phyloP scores from a whole-genome alignment of 352 stramenopile genomes.

The Thalassiosira delicatula region DNA sequence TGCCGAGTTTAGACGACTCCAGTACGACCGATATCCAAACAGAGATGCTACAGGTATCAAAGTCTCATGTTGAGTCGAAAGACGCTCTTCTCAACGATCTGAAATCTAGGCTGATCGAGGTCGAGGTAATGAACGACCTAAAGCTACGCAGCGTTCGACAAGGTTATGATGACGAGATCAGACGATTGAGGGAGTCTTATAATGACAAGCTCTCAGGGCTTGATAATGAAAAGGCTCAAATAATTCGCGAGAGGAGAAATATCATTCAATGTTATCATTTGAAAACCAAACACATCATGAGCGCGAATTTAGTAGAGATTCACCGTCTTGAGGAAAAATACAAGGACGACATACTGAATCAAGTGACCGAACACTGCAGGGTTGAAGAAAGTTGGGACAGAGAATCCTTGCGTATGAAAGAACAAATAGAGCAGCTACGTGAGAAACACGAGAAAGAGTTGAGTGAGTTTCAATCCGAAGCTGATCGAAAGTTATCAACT shows the following conservation, averaged over 20 bases:
- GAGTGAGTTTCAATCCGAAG: neutral
- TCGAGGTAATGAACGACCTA: neutral
- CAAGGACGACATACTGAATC: neutral
- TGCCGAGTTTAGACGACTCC: neutral
- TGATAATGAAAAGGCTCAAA: neutral
- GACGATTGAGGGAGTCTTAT: neutral
- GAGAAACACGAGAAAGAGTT: conserved; percentile 16
- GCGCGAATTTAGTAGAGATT: neutral
- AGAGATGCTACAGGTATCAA: neutral
- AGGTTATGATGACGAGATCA: neutral
- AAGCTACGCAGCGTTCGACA: neutral
- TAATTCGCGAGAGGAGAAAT: neutral
- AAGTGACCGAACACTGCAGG: neutral
- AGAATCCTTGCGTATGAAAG: conserved; percentile 1
- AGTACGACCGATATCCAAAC: neutral
- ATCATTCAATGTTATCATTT: neutral
- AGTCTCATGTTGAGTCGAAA: neutral
- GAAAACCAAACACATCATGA: neutral
- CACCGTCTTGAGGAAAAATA: neutral
- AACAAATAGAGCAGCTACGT: conserved; percentile 7
- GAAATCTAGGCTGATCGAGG: neutral
- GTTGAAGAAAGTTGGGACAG: conserved; percentile 20
- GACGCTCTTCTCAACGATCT: neutral
- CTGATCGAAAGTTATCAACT: too few relatives aligned
- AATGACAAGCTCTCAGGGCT: neutral